Percentiles rank a stretch among this genome's conserved stretches.
phyloP scores from a whole-genome alignment of 371 early-diverging fungal genomes.

The Zychaea mexicana region DNA sequence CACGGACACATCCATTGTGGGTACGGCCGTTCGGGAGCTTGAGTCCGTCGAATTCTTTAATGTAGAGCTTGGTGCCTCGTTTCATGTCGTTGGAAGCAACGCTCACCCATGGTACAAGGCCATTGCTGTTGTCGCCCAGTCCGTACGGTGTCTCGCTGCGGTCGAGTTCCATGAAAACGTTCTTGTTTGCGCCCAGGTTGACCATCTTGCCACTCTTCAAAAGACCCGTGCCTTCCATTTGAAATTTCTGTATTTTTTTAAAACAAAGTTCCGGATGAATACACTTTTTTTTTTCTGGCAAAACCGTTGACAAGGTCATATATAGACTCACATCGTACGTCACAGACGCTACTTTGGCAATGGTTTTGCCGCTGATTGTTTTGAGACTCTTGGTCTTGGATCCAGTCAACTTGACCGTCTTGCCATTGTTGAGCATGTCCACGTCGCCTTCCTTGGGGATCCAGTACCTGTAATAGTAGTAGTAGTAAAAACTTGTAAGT shows the following conservation, averaged over 20 bases:
- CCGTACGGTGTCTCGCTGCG: slow-evolving; percentile 19
- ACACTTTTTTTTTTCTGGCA: background rate
- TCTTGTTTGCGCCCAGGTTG: slow-evolving; percentile 24
- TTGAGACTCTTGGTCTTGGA: slow-evolving; percentile 22
- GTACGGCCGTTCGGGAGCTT: slow-evolving; percentile 34
- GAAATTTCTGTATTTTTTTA: slow-evolving; percentile 19
- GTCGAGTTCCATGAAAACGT: slow-evolving; percentile 20
- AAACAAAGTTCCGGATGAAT: background rate
- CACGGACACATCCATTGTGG: slow-evolving; percentile 50
- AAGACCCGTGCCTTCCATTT: slow-evolving; percentile 41
- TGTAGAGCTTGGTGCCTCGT: slow-evolving; percentile 30
- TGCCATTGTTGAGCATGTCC: slow-evolving; percentile 30
- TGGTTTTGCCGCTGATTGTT: slow-evolving; percentile 20
- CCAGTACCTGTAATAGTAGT: slow-evolving; percentile 23
- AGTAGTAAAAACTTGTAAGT: too few species aligned
- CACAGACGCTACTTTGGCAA: slow-evolving; percentile 26
- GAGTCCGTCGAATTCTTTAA: slow-evolving; percentile 36
- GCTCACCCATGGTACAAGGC: slow-evolving; percentile 32
- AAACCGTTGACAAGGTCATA: background rate
- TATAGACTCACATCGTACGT: slow-evolving; percentile 22
- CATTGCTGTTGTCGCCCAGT: slow-evolving; percentile 12
- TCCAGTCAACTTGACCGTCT: slow-evolving; percentile 19
- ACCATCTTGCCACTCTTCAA: slow-evolving; percentile 28
- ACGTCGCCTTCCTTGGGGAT: slow-evolving; percentile 32
- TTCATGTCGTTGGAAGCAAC: slow-evolving; percentile 39